A percentile compares a stretch with the other conserved stretches of the same genome.
Conservation (phyloP, 768 basidiomycete species). For the Leccinum fibrillosum region DNA sequence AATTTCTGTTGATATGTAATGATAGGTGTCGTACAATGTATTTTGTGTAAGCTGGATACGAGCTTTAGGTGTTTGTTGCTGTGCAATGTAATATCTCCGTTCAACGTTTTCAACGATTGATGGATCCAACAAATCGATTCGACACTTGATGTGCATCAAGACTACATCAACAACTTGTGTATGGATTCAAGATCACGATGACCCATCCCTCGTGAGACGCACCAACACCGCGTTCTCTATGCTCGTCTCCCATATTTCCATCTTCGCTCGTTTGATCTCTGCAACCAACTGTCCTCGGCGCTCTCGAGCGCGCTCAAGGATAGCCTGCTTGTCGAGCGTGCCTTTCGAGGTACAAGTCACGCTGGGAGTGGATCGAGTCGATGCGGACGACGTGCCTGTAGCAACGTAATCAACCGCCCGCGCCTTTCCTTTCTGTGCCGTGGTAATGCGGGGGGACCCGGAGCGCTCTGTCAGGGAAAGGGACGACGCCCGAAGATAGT, state of each 20-base stretch:
- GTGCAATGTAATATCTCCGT: neutral
- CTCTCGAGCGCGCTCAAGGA: constrained; percentile 52
- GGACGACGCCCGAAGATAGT: neutral
- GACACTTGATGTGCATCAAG: neutral
- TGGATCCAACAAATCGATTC: neutral
- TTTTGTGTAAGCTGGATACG: constrained; percentile 20
- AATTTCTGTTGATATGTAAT: constrained; percentile 11
- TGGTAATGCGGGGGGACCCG: neutral
- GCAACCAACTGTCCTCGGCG: constrained; percentile 47
- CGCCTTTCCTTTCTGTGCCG: constrained; percentile 19
- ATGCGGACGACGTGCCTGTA: neutral
- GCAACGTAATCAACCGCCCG: neutral
- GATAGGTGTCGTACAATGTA: constrained; percentile 19
- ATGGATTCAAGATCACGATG: neutral
- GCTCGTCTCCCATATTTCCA: constrained; percentile 70
- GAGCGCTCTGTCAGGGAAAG: neutral
- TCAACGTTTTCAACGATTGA: too few species aligned
- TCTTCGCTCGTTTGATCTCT: constrained; percentile 59
- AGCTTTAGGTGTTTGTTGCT: neutral
- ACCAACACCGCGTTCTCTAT: constrained; percentile 65
- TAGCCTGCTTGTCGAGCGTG: constrained; percentile 35
- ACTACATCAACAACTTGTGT: neutral
- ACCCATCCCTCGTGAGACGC: constrained; percentile 39
- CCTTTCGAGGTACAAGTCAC: neutral
- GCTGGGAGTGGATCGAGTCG: constrained; percentile 1